Evolutionary conservation across 2,329 filamentous ascomycete genomes (phyloP), one percentile per base, ranked within the genome.

Genomic region (Pseudogymnoascus sp.): DNA sequence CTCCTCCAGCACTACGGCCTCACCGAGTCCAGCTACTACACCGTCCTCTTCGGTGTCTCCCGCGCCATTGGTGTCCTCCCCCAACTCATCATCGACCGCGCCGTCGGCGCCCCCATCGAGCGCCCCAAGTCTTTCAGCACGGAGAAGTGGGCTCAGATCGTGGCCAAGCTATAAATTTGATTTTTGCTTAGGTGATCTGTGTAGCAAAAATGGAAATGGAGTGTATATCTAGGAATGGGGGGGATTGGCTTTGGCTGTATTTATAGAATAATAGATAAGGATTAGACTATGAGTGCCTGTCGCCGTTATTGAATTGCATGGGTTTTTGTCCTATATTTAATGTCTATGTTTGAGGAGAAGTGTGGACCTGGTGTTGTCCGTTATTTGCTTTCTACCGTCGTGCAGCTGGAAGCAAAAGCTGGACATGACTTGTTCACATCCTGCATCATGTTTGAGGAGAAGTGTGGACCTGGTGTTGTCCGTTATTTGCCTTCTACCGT

Each of bases 11-110:
- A 99, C 89, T 99, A 99, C 82, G 94, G 94, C 74, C 84, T 99
- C 77, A 97, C 90, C 68, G 93, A 99, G 85, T 90, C 94, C 80
- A 97, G 88, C 89, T 99, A 95, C 89, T 99, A 99, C 90, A 99
- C 94, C 67, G 94, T 99, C 67, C 90, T 99, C 75, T 99, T 99
- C 79, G 94, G 94, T 86, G 94, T 99, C 49, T 96, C 92, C 71
- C 91, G 94, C 77, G 94, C 94, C 71, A 91, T 99, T 73, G 94
- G 94, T 87, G 94, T 99, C 70, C 89, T 99, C 74, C 94, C 94
- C 73, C 94, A 99, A 86, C 86, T 99, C 77, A 99, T 99, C 85
- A 97, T 99, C 75, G 94, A 99, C 86, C 93, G 94, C 76, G 94
- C 93, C 71, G 85, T 97, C 70, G 94, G 94, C 76, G 90, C 92